phyloP scores from a whole-genome alignment of 2,329 filamentous ascomycete species.

The Verticillium dahliae region DNA sequence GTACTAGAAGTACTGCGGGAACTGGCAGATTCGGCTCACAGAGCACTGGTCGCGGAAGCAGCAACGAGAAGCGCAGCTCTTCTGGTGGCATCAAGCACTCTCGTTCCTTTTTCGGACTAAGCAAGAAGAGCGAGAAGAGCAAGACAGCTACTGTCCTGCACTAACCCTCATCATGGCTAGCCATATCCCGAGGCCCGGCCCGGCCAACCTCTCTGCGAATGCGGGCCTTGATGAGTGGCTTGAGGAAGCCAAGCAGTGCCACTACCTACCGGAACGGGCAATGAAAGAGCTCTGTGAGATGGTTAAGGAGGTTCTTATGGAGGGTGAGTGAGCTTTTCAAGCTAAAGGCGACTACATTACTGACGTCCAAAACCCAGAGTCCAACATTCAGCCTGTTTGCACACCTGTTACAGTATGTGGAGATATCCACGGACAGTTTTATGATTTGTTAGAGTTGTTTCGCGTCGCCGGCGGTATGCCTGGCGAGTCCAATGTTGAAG shows the following conservation, averaged over 20 bases:
- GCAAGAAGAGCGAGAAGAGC: background rate
- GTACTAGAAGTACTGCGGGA: background rate
- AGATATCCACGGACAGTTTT: slow-evolving; percentile 98
- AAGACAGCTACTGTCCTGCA: background rate
- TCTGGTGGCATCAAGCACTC: background rate
- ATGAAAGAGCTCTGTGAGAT: slow-evolving; percentile 99
- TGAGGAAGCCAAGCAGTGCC: slow-evolving; percentile 92
- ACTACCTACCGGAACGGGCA: slow-evolving; percentile 88
- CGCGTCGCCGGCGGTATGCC: slow-evolving; percentile 96
- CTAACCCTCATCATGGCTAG: slow-evolving; percentile 27
- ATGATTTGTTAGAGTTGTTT: slow-evolving; percentile 94
- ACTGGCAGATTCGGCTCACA: background rate
- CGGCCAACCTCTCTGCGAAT: slow-evolving; percentile 75
- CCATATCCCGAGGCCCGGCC: slow-evolving; percentile 78
- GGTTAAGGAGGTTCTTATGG: slow-evolving; percentile 98
- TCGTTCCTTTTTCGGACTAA: background rate
- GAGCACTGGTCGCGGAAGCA: background rate
- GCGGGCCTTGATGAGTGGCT: slow-evolving; percentile 94
- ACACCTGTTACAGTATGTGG: slow-evolving; percentile 96
- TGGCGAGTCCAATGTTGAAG: slow-evolving; percentile 65
- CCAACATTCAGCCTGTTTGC: slow-evolving; percentile 96
- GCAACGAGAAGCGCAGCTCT: background rate
- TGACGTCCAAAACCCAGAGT: slow-evolving; percentile 52
- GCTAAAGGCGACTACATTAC: background rate
- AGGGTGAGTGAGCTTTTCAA: slow-evolving; percentile 53